Conservation (phyloP, 192 early-diverging fungal genomes). For the Gonapodya prolifera region DNA sequence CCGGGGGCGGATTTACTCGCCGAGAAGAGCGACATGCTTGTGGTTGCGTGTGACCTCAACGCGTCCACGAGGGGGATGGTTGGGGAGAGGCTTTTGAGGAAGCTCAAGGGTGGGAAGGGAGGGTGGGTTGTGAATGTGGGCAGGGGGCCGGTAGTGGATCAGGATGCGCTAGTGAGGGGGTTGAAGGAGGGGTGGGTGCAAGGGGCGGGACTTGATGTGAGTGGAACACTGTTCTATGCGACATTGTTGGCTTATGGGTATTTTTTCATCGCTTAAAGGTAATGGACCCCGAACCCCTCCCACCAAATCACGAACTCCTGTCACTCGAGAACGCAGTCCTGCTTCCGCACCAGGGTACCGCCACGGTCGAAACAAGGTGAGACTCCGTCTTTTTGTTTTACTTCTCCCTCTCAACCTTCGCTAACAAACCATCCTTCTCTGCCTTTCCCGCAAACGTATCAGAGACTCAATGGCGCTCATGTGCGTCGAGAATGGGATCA, state of each 20-base stretch:
- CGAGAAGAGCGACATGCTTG: background rate
- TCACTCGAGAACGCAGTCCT: background rate
- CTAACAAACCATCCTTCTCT: background rate
- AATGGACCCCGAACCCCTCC: background rate
- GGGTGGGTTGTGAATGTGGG: slow-evolving; percentile 25
- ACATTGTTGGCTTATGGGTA: background rate
- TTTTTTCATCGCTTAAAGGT: background rate
- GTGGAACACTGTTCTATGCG: background rate
- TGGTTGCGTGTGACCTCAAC: background rate
- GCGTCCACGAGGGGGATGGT: background rate
- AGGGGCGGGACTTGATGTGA: slow-evolving; percentile 32
- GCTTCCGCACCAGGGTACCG: background rate
- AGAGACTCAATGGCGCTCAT: background rate
- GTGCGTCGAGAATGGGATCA: background rate
- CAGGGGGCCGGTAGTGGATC: slow-evolving; percentile 25
- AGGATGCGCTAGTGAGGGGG: slow-evolving; percentile 22
- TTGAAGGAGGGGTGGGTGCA: slow-evolving; percentile 22
- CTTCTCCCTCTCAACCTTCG: background rate
- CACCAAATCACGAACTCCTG: background rate
- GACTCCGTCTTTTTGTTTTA: background rate
- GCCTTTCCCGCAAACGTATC: background rate
- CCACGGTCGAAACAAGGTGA: background rate
- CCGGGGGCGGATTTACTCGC: background rate
- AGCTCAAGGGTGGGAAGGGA: slow-evolving; percentile 13
- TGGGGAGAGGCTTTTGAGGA: background rate